Conservation (phyloP, 2,329 filamentous ascomycete genomes). For the Chaetomiaceae sp. region DNA sequence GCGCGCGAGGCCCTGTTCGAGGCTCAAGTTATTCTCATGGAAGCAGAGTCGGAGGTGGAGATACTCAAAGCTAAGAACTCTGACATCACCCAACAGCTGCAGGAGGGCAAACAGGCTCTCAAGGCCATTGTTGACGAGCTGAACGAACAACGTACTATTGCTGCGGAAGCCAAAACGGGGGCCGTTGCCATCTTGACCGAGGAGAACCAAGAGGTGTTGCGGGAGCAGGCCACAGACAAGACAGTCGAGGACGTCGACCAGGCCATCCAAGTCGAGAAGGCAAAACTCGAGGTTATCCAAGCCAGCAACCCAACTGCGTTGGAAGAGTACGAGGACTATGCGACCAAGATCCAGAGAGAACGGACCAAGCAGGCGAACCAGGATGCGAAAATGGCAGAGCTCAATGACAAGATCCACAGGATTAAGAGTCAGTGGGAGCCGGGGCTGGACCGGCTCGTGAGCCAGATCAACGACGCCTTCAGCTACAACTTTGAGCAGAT, state of each 20-base stretch:
- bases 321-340: conserved; percentile 70
- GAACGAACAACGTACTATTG: conserved; percentile 35
- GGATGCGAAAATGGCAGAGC: conserved; percentile 49
- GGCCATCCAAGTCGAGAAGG: conserved; percentile 68
- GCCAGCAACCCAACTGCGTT: conserved; percentile 72
- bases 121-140: conserved; percentile 36
- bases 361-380: conserved; percentile 51
- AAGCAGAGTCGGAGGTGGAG: conserved; percentile 75
- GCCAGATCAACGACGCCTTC: conserved; percentile 84
- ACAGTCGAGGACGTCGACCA: conserved; percentile 61
- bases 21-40: conserved; percentile 65
- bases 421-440: conserved; percentile 78
- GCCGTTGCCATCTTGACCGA: conserved; percentile 38
- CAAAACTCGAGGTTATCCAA: conserved; percentile 74
- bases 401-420: conserved; percentile 55
- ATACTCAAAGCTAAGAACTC: conserved; percentile 62
- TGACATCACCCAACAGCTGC: conserved; percentile 51
- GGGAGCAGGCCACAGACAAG: conserved; percentile 43
- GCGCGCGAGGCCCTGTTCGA: conserved; percentile 63
- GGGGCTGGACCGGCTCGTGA: conserved; percentile 68
- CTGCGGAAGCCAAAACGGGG: conserved; percentile 33
- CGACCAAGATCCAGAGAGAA: conserved; percentile 63
- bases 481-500: conserved; percentile 91
- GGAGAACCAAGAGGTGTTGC: conserved; percentile 40
- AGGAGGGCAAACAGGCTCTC: conserved; percentile 40